phyloP scores from a whole-genome alignment of 345 rosid species.

The Diplotaxis tenuifolia region DNA sequence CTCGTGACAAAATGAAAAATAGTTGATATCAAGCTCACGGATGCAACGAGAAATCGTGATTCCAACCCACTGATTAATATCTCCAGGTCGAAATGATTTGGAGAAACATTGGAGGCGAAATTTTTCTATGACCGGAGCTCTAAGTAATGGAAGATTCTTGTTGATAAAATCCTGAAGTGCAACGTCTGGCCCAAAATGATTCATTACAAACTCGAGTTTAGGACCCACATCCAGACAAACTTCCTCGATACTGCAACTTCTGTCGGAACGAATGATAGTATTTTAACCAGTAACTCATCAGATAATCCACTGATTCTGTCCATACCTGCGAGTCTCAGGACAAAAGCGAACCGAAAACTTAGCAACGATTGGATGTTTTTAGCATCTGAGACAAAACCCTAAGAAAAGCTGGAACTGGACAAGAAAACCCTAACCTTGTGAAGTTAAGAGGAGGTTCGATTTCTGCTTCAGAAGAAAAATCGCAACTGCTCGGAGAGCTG shows the following conservation, averaged over 20 bases:
- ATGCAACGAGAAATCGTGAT: background rate
- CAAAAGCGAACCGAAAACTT: background rate
- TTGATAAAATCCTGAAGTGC: background rate
- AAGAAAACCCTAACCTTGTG: background rate
- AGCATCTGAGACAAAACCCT: background rate
- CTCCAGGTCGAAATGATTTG: background rate
- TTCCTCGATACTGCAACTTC: background rate
- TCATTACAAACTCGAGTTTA: background rate
- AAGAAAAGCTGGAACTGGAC: background rate
- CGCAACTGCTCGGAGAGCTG: background rate
- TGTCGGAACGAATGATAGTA: background rate
- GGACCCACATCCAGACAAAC: background rate
- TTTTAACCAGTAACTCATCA: background rate
- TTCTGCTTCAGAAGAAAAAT: background rate
- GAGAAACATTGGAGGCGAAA: background rate
- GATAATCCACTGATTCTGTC: background rate
- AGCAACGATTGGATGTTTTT: background rate
- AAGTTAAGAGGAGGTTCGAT: background rate
- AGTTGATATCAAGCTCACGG: background rate
- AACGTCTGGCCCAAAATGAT: background rate
- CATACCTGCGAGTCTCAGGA: background rate
- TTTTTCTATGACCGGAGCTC: background rate
- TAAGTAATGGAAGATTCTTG: slow-evolving; percentile 8
- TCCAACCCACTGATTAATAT: background rate
- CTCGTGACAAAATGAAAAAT: background rate